Evolutionary conservation across 2,329 filamentous ascomycete species (phyloP).

Genomic region (Talaromyces marneffei): DNA sequence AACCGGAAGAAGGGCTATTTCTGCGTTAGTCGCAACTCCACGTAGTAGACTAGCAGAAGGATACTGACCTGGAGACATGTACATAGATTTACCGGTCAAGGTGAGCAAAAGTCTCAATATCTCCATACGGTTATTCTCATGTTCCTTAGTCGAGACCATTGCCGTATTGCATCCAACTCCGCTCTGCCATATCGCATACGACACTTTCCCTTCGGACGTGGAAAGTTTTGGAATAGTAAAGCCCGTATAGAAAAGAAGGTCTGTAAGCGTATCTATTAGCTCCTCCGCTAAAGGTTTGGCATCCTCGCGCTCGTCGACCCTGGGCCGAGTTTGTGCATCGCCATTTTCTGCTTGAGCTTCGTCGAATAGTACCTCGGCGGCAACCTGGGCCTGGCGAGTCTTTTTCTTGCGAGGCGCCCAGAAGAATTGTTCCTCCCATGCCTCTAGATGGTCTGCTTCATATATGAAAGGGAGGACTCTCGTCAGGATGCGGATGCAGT

Average conservation of each 20-base stretch:
- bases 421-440: slow-evolving; percentile 92
- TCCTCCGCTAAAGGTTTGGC: slow-evolving; percentile 86
- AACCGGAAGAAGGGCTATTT: slow-evolving; percentile 61
- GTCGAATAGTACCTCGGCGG: slow-evolving; percentile 78
- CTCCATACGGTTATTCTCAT: slow-evolving; percentile 88
- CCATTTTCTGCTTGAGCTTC: slow-evolving; percentile 56
- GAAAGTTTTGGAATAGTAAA: slow-evolving; percentile 74
- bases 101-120: slow-evolving; percentile 80
- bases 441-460: slow-evolving; percentile 72
- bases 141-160: slow-evolving; percentile 81
- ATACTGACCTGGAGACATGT: slow-evolving; percentile 65
- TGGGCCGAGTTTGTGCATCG: slow-evolving; percentile 38
- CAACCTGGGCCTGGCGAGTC: slow-evolving; percentile 60
- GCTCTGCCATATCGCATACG: slow-evolving; percentile 95
- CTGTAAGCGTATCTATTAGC: slow-evolving; percentile 80
- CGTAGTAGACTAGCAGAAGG: not conserved
- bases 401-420: slow-evolving; percentile 72
- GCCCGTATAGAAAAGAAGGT: slow-evolving; percentile 85
- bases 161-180: slow-evolving; percentile 92
- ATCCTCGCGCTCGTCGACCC: slow-evolving; percentile 65
- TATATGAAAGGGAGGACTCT: slow-evolving; percentile 86
- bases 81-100: slow-evolving; percentile 86
- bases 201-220: slow-evolving; percentile 70
- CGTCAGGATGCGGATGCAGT: slow-evolving; percentile 88
- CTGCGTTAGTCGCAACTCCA: not conserved